Base-by-base conservation (phyloP, 106 monocot genomes). In the Alisma plantagoaquatica region DNA sequence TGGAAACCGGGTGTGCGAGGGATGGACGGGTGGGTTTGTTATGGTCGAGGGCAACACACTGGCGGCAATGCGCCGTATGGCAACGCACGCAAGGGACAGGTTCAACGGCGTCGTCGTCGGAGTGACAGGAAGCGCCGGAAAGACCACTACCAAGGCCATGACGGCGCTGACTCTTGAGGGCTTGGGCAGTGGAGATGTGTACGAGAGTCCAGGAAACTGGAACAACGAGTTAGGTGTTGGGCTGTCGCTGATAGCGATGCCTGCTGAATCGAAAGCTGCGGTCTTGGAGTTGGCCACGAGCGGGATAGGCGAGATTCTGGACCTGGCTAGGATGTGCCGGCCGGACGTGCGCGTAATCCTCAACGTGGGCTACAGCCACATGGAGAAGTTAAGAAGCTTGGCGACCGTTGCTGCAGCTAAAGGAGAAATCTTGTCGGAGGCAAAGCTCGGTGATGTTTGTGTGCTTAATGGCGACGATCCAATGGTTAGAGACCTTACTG, bases 401-500 rank as follows among this genome's bases (percentile, higher is more conserved):
- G 53, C 33, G n/a, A 57, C 58, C 30, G 58, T 72, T 64, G 72
- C 72, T 17, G 56, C 41, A 59, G 72, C 72, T 26, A 72, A 72
- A 65, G 72, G 72, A 41, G 72, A 72, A 53, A 31, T 72, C 9
- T 28, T 72, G 29, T 45, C 1, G 12, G 72, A 72, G 32, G 65
- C 53, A 8, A 22, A 72, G 27, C 59, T 65, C 3, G 72, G 64
- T 19, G 58, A 72, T 53, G 33, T 65, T 24, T 72, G 72, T 23
- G 64, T 72, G 15, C 6, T 72, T 28, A 72, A 72, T 65, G 72
- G 43, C 17, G 64, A 72, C 62, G 72, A 72, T 72, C 72, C 72
- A 32, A 2, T 72, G 1, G 65, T 72, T 65, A 65, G 64, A 65
- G 53, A 46, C 55, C 49, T 72, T 45, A 57, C 58, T 46, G 45